These are phyloP conservation scores for Sphagnum tenellum DNA, from an alignment of 225 moss, liverwort and hornwort species.

Conservation along the genomic window DNA sequence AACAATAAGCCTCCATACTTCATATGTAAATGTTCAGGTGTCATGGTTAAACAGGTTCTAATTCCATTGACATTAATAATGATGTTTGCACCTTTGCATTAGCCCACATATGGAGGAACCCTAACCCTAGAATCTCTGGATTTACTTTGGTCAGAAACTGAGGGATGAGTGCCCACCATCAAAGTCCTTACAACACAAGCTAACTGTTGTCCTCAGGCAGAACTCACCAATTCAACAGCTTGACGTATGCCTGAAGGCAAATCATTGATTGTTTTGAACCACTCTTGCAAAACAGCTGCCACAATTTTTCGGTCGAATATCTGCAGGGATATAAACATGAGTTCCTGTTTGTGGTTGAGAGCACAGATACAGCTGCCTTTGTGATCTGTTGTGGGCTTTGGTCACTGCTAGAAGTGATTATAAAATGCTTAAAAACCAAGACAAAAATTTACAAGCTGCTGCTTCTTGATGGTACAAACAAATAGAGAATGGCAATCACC, in stretches of 20 bases:
- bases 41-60: too few species aligned
- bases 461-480: too few species aligned
- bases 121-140: not conserved
- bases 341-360: not conserved
- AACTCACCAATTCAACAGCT: conserved; percentile 86
- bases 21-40: not conserved
- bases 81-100: too few species aligned
- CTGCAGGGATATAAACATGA: conserved; percentile 16
- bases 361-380: too few species aligned
- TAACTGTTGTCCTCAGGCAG: not conserved
- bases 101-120: not conserved
- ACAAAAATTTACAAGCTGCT: not conserved
- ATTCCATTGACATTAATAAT: too few species aligned
- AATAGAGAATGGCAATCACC: conserved; percentile 21
- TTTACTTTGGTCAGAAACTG: conserved; percentile 16
- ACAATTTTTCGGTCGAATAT: conserved; percentile 82
- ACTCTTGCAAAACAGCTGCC: conserved; percentile 90
- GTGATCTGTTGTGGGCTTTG: too few species aligned
- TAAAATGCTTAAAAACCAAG: too few species aligned
- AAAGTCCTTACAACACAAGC: conserved; percentile 23
- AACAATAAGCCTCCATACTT: not conserved
- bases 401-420: too few species aligned
- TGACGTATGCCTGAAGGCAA: conserved; percentile 91
- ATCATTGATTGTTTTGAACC: conserved; percentile 73
- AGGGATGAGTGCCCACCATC: conserved; percentile 33